Conservation (phyloP, 208 protist genomes). For the Borovskyia barvae region DNA sequence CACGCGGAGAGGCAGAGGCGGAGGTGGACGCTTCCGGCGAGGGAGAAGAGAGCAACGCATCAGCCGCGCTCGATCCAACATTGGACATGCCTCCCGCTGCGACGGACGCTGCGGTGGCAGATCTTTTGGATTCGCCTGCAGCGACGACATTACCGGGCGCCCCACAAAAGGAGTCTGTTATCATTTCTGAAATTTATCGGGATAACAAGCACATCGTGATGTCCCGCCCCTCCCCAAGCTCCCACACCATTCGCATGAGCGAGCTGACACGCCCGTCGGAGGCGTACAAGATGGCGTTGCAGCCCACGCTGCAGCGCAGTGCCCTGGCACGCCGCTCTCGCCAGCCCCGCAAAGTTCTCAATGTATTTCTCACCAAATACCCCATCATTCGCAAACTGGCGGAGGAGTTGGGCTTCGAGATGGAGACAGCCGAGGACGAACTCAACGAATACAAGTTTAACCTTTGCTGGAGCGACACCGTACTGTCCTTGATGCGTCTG, state of each 20-base stretch:
- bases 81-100: too few species aligned
- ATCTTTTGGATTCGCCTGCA: too few species aligned
- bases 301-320: slow-evolving; percentile 20
- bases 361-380: slow-evolving; percentile 84
- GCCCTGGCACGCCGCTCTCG: slow-evolving; percentile 29
- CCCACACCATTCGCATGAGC: slow-evolving; percentile 27
- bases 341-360: slow-evolving; percentile 56
- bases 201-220: slow-evolving; percentile 19
- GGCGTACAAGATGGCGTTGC: slow-evolving; percentile 39
- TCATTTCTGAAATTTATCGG: slow-evolving; percentile 1
- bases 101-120: too few species aligned
- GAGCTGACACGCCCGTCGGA: slow-evolving; percentile 38
- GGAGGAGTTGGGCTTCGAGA: slow-evolving; percentile 64
- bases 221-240: slow-evolving; percentile 14
- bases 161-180: slow-evolving; percentile 1
- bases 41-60: too few species aligned
- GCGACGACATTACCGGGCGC: not conserved
- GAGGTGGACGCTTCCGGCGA: too few species aligned
- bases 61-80: too few species aligned
- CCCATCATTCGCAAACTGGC: slow-evolving; percentile 73
- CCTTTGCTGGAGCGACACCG: slow-evolving; percentile 93
- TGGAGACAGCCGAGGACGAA: slow-evolving; percentile 77
- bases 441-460: slow-evolving; percentile 91
- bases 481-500: slow-evolving; percentile 85
- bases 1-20: too few species aligned